Conservation (phyloP, 345 rosid genomes). For the Moringa oleifera region DNA sequence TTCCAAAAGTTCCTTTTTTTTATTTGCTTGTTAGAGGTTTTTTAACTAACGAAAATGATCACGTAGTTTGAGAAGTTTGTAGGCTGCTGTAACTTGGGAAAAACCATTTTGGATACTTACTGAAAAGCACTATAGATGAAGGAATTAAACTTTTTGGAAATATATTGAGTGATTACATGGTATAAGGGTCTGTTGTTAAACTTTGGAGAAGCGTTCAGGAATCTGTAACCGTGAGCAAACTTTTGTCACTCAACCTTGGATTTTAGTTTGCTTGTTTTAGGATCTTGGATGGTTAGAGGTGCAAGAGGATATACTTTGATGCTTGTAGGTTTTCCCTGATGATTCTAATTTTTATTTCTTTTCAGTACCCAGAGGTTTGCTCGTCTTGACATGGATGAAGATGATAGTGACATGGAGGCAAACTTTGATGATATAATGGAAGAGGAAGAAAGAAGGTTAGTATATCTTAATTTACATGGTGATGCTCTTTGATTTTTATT, state of each 20-base stretch:
- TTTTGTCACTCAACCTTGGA: not conserved
- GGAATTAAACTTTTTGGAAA: too few species aligned
- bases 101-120: too few species aligned
- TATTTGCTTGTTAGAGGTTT: not conserved
- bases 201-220: too few species aligned
- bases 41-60: not conserved
- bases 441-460: constrained; percentile 82
- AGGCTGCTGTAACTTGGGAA: not conserved
- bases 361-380: constrained; percentile 36
- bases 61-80: not conserved
- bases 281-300: not conserved
- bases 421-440: constrained; percentile 62
- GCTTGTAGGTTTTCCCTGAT: not conserved
- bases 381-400: constrained; percentile 27
- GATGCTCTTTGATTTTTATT: not conserved
- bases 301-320: not conserved
- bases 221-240: too few species aligned
- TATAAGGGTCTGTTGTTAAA: too few species aligned
- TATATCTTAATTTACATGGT: not conserved
- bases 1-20: too few species aligned
- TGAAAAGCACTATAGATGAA: too few species aligned
- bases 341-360: constrained; percentile 1
- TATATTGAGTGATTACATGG: too few species aligned
- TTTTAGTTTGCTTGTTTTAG: not conserved
- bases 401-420: constrained; percentile 80